Evolutionary conservation across 306 rosid species (phyloP).

Genomic region (Psophocarpus tetragonolobus): DNA sequence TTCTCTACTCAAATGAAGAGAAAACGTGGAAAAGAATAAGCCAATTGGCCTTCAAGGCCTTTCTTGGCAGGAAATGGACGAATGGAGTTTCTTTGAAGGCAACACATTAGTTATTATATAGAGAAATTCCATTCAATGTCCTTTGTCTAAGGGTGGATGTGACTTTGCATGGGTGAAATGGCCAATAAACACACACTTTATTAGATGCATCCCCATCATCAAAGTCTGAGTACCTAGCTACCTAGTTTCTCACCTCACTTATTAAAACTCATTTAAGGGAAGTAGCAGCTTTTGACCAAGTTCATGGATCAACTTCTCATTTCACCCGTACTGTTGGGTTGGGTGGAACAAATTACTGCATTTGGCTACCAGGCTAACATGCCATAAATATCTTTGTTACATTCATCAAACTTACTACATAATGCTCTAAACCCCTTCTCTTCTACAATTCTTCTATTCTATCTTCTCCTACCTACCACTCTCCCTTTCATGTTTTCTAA

Average conservation of each 20-base stretch:
- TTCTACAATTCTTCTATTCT: neutral
- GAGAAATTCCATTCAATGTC: conserved; percentile 22
- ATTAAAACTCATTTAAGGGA: conserved; percentile 37
- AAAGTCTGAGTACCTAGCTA: conserved; percentile 22
- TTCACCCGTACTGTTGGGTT: conserved; percentile 31
- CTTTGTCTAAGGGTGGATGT: conserved; percentile 43
- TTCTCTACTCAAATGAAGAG: conserved; percentile 40
- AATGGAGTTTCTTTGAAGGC: conserved; percentile 46
- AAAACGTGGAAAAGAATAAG: conserved; percentile 48
- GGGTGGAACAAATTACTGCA: conserved; percentile 50
- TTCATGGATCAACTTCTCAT: conserved; percentile 27
- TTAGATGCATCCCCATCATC: conserved; percentile 43
- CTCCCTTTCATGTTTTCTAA: neutral
- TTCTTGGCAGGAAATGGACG: conserved; percentile 52
- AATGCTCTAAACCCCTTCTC: neutral
- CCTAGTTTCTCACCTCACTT: conserved; percentile 37
- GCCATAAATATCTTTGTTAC: neutral
- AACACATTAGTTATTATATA: conserved; percentile 28
- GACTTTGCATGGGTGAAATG: conserved; percentile 52
- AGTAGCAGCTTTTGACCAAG: conserved; percentile 2
- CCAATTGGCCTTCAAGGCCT: conserved; percentile 53
- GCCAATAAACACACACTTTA: conserved; percentile 38
- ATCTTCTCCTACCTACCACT: neutral
- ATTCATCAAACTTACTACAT: neutral
- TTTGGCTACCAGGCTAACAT: neutral